Evolutionary conservation across 2,329 filamentous ascomycete genomes (phyloP).

Genomic region (Colletotrichum tabaci): DNA sequence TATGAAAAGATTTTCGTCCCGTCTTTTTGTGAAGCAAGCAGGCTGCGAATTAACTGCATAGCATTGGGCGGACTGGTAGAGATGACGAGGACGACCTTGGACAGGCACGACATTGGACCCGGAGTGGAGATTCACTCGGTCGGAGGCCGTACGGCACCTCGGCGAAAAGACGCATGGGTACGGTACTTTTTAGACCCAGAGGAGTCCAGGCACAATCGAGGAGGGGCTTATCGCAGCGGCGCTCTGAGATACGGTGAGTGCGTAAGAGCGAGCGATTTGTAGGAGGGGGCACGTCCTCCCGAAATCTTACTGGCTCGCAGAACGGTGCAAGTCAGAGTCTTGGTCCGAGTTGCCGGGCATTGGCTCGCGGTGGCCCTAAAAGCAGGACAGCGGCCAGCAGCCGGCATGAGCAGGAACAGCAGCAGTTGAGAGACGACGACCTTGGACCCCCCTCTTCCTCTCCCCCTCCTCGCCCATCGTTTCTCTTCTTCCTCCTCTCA

Average conservation of each 20-base stretch:
- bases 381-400: constrained; percentile 17
- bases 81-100: constrained; percentile 9
- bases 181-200: constrained; percentile 7
- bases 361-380: constrained; percentile 22
- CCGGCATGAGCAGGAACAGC: background rate
- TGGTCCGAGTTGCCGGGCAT: constrained; percentile 24
- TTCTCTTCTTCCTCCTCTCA: background rate
- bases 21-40: constrained; percentile 31
- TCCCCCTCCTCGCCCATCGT: constrained; percentile 1
- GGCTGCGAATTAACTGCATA: constrained; percentile 25
- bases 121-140: constrained; percentile 13
- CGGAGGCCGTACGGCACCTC: constrained; percentile 13
- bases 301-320: constrained; percentile 1
- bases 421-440: background rate
- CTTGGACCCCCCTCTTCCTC: constrained; percentile 12
- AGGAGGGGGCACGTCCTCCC: background rate
- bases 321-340: constrained; percentile 17
- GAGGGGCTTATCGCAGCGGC: constrained; percentile 1
- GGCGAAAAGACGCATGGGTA: constrained; percentile 4
- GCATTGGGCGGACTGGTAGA: constrained; percentile 18
- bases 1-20: background rate
- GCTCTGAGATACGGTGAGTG: constrained; percentile 19
- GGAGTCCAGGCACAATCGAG: background rate
- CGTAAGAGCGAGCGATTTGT: background rate
- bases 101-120: background rate